Evolutionary conservation across 495 filamentous ascomycete genomes (phyloP).

Genomic region (Penicillium manginii): DNA sequence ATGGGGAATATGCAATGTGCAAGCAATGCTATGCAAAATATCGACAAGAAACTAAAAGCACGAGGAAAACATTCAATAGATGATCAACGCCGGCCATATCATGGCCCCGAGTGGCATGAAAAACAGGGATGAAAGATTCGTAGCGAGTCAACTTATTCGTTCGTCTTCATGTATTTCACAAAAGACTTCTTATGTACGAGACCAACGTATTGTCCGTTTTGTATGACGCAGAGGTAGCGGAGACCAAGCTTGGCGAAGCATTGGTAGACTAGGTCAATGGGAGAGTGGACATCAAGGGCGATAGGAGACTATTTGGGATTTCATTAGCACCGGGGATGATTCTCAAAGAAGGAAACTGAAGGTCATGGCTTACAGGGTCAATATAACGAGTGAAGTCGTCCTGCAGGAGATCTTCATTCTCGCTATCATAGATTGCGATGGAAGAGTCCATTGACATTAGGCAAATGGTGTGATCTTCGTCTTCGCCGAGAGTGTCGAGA

Average conservation of each 20-base stretch:
- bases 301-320: neutral
- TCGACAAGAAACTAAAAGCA: slow-evolving; percentile 2
- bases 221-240: slow-evolving; percentile 88
- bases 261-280: slow-evolving; percentile 95
- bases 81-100: neutral
- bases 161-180: slow-evolving; percentile 87
- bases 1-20: slow-evolving; percentile 13
- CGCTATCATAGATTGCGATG: slow-evolving; percentile 58
- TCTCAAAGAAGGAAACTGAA: neutral
- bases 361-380: slow-evolving; percentile 65
- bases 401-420: slow-evolving; percentile 38
- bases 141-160: slow-evolving; percentile 54
- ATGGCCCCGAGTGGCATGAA: slow-evolving; percentile 1
- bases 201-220: slow-evolving; percentile 82
- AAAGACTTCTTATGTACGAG: slow-evolving; percentile 97
- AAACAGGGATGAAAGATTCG: neutral
- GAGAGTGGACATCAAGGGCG: slow-evolving; percentile 82
- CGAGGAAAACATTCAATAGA: neutral
- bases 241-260: slow-evolving; percentile 95
- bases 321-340: slow-evolving; percentile 55
- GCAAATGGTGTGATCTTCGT: slow-evolving; percentile 74
- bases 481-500: slow-evolving; percentile 71
- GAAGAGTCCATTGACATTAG: slow-evolving; percentile 72
- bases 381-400: slow-evolving; percentile 87
- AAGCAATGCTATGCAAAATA: slow-evolving; percentile 26